phyloP scores from a whole-genome alignment of 1,139 yeast species.

The Blastobotrys serpentis region DNA sequence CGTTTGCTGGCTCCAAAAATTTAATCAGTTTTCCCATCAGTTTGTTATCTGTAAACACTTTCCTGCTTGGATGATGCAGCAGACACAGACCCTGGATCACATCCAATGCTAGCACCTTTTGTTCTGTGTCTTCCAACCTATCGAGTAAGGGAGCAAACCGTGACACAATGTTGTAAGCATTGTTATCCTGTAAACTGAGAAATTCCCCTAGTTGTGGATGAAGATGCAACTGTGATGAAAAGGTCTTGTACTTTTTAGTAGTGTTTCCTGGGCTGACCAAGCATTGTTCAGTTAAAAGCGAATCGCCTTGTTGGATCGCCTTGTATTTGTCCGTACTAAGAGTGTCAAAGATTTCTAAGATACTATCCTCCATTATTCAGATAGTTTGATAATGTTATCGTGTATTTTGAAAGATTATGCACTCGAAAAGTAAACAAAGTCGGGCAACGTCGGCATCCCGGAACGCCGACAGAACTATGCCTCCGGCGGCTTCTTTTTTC shows the following conservation, averaged over 20 bases:
- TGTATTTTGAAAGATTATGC: neutral
- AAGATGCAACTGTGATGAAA: conserved; percentile 16
- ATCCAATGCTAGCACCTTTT: conserved; percentile 39
- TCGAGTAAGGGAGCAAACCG: conserved; percentile 38
- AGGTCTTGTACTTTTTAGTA: conserved; percentile 13
- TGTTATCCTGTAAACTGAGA: conserved; percentile 50
- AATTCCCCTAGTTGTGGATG: conserved; percentile 44
- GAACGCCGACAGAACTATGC: neutral
- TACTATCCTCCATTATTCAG: conserved; percentile 15
- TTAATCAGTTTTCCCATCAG: conserved; percentile 33
- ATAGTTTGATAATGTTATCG: no score
- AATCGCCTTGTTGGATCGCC: conserved; percentile 10
- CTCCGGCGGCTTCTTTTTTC: no score
- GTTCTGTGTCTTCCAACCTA: conserved; percentile 19
- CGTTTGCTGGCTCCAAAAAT: conserved; percentile 18
- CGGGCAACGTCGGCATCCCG: conserved; percentile 3
- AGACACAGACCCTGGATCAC: conserved; percentile 62
- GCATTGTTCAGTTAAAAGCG: conserved; percentile 14
- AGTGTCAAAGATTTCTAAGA: conserved; percentile 13
- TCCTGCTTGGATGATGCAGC: conserved; percentile 58
- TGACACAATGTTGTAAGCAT: conserved; percentile 49
- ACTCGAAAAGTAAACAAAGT: conserved; percentile 4
- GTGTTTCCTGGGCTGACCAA: conserved; percentile 10
- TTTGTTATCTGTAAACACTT: conserved; percentile 41
- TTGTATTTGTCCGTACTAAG: conserved; percentile 4